These are phyloP conservation scores for Telopea speciosissima DNA, from an alignment of 177 flowering plant genomes.

Conservation along the genomic window DNA sequence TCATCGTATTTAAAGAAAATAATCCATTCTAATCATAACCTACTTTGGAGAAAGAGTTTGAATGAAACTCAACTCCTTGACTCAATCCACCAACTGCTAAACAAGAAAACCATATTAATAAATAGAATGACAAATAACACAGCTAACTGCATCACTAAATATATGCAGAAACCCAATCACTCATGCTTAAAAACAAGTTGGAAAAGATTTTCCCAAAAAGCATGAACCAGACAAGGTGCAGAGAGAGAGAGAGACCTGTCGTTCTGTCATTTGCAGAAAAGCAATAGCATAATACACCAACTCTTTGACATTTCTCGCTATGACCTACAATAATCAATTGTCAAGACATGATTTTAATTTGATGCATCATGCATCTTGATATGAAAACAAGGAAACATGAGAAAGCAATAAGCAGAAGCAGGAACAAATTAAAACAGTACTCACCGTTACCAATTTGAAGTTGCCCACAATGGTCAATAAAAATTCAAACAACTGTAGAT, in stretches of 20 bases:
- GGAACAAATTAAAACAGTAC: conserved; percentile 4
- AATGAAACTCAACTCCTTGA: no score
- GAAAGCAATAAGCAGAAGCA: not conserved
- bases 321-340: conserved; percentile 35
- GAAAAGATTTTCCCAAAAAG: not conserved
- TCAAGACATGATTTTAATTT: not conserved
- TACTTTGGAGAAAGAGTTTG: no score
- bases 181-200: not conserved
- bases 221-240: not conserved
- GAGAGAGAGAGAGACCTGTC: conserved; percentile 49
- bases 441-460: conserved; percentile 56
- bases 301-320: conserved; percentile 50
- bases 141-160: no score
- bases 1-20: no score
- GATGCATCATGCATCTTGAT: not conserved
- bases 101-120: no score
- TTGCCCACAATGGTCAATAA: conserved; percentile 72
- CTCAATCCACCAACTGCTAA: no score
- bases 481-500: conserved; percentile 77
- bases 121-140: no score
- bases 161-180: not conserved
- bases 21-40: no score
- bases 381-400: not conserved
- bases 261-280: conserved; percentile 87
- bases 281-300: conserved; percentile 75